Conservation (phyloP, 2,329 filamentous ascomycete species). For the Fusarium sp. region DNA sequence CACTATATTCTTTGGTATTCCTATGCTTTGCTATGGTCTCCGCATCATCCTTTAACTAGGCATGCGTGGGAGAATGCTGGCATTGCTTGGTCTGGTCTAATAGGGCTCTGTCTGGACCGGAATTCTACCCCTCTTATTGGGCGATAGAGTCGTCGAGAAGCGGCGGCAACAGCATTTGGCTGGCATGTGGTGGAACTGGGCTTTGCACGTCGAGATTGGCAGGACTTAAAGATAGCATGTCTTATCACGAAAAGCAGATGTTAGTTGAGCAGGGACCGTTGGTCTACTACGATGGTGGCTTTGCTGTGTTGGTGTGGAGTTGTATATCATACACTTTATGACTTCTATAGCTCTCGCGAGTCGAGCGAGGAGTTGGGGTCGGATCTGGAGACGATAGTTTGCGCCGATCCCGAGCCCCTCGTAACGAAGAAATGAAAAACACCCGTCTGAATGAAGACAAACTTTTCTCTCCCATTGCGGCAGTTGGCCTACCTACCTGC, state of each 20-base stretch:
- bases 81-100: conserved; percentile 39
- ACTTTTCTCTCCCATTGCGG: conserved; percentile 14
- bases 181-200: conserved; percentile 4
- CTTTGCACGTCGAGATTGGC: conserved; percentile 41
- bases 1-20: conserved; percentile 32
- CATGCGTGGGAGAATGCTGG: neutral
- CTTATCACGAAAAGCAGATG: conserved; percentile 13
- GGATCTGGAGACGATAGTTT: conserved; percentile 16
- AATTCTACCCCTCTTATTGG: conserved; percentile 31
- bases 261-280: conserved; percentile 19
- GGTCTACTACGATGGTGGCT: conserved; percentile 5
- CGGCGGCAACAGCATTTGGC: conserved; percentile 26
- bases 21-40: conserved; percentile 8
- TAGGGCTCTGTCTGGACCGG: conserved; percentile 34
- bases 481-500: neutral
- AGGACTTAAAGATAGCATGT: conserved; percentile 25
- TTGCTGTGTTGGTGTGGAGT: conserved; percentile 12
- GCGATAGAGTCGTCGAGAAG: conserved; percentile 41
- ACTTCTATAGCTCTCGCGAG: conserved; percentile 25
- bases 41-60: conserved; percentile 5
- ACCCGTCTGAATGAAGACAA: conserved; percentile 14
- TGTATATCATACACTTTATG: conserved; percentile 44
- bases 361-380: conserved; percentile 14
- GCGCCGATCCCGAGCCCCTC: conserved; percentile 17
- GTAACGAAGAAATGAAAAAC: conserved; percentile 38